Percentiles rank a stretch among this genome's conserved stretches.
Evolutionary conservation across 306 rosid genomes (phyloP).

Genomic region (Prunus padus): DNA sequence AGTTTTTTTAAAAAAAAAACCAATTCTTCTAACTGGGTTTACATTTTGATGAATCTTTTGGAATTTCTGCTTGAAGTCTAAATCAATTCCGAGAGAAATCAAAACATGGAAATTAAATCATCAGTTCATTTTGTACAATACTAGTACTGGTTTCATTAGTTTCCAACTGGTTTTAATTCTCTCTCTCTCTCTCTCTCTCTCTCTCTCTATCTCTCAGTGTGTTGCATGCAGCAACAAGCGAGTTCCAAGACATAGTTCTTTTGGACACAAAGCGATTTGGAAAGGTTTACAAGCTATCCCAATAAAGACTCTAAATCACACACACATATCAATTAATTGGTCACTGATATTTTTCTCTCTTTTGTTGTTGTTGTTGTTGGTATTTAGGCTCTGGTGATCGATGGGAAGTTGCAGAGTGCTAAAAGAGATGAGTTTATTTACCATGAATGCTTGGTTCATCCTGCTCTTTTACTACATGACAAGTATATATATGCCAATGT

Average conservation of each 20-base stretch:
- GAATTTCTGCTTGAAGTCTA: too few relatives aligned
- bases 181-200: not conserved
- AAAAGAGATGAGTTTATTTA: constrained; percentile 36
- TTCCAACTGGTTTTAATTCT: too few relatives aligned
- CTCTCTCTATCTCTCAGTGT: constrained; percentile 10
- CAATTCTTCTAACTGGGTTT: too few relatives aligned
- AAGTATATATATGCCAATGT: not conserved
- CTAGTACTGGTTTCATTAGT: not conserved
- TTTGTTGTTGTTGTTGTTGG: not conserved
- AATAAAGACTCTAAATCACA: not conserved
- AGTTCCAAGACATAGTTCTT: constrained; percentile 30
- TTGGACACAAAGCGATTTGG: constrained; percentile 35
- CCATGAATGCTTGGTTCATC: constrained; percentile 42
- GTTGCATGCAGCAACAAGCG: constrained; percentile 22
- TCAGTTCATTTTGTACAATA: too few relatives aligned
- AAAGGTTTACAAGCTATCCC: constrained; percentile 23
- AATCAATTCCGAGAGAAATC: too few relatives aligned
- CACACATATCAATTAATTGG: not conserved
- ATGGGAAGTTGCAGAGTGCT: constrained; percentile 43
- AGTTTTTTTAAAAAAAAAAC: too few relatives aligned
- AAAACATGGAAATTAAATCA: too few relatives aligned
- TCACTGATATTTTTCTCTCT: not conserved
- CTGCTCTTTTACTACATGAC: constrained; percentile 23
- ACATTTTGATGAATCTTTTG: too few relatives aligned
- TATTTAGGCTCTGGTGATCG: constrained; percentile 31